Conservation (phyloP, 192 early-diverging fungal genomes). For the Coemansia sp. region DNA sequence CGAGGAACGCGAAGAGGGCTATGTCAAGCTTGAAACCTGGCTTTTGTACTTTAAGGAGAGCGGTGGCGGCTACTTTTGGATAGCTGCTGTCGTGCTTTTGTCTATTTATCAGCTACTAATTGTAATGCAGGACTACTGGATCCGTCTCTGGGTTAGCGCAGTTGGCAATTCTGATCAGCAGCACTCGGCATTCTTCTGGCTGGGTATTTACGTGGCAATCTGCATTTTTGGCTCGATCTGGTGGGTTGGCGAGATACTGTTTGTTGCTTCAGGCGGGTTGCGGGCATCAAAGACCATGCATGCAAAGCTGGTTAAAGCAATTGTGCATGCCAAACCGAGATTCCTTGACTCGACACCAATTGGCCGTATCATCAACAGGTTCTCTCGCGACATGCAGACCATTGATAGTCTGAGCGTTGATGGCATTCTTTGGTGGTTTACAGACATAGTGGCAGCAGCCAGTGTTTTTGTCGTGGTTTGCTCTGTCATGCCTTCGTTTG, state of each 20-base stretch:
- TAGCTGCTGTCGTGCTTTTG: constrained; percentile 12
- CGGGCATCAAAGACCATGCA: constrained; percentile 62
- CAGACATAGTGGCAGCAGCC: constrained; percentile 55
- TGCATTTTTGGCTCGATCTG: constrained; percentile 50
- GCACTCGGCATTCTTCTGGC: constrained; percentile 54
- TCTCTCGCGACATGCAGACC: constrained; percentile 81
- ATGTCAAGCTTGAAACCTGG: constrained; percentile 77
- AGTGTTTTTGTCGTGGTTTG: constrained; percentile 64
- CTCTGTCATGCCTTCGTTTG: constrained; percentile 72
- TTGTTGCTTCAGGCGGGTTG: constrained; percentile 33
- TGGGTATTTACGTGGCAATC: constrained; percentile 62
- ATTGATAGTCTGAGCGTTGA: constrained; percentile 69
- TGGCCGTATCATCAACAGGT: constrained; percentile 85
- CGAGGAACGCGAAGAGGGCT: constrained; percentile 81
- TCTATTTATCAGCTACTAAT: constrained; percentile 50
- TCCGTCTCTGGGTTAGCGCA: constrained; percentile 60
- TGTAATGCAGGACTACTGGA: constrained; percentile 63
- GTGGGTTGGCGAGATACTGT: constrained; percentile 25
- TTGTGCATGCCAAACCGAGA: constrained; percentile 72
- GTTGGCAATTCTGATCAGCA: background rate
- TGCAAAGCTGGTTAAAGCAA: constrained; percentile 53
- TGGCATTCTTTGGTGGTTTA: constrained; percentile 54
- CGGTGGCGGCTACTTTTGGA: constrained; percentile 66
- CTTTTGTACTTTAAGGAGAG: constrained; percentile 69
- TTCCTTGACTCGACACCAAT: constrained; percentile 90